Conservation (phyloP, 2,329 filamentous ascomycete species). For the Phyllosticta citrichinensis region DNA sequence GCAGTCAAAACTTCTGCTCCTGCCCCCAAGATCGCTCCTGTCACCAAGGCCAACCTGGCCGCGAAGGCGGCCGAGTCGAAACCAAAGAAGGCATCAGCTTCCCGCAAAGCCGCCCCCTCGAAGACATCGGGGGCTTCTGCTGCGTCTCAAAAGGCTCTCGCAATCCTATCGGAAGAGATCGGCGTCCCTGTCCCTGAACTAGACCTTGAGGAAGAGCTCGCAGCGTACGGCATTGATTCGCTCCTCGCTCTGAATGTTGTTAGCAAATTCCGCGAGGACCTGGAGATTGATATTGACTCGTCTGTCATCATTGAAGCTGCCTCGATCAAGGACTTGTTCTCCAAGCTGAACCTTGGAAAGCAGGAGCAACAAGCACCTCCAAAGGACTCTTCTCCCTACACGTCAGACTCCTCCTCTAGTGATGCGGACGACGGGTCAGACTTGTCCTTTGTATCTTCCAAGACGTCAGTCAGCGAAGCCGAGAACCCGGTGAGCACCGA, state of each 20-base stretch:
- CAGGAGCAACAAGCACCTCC: neutral
- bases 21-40: neutral
- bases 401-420: neutral
- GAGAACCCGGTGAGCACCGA: neutral
- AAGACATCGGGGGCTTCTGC: neutral
- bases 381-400: neutral
- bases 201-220: conserved; percentile 16
- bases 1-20: neutral
- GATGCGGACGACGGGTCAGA: neutral
- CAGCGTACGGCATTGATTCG: conserved; percentile 20
- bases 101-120: neutral
- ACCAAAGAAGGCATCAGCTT: neutral
- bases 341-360: neutral
- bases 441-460: neutral
- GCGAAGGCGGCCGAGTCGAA: conserved; percentile 2
- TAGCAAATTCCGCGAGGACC: conserved; percentile 16
- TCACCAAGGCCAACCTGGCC: neutral
- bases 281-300: conserved; percentile 15
- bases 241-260: conserved; percentile 18
- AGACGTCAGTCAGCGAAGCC: neutral
- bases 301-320: conserved; percentile 14
- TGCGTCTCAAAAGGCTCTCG: neutral
- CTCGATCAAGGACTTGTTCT: conserved; percentile 7
- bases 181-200: conserved; percentile 15
- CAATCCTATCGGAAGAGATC: conserved; percentile 15